A percentile compares a stretch with the other conserved stretches of the same genome.
Evolutionary conservation across 2,329 filamentous ascomycete species (phyloP).

Genomic region (Alternaria ventricosa): DNA sequence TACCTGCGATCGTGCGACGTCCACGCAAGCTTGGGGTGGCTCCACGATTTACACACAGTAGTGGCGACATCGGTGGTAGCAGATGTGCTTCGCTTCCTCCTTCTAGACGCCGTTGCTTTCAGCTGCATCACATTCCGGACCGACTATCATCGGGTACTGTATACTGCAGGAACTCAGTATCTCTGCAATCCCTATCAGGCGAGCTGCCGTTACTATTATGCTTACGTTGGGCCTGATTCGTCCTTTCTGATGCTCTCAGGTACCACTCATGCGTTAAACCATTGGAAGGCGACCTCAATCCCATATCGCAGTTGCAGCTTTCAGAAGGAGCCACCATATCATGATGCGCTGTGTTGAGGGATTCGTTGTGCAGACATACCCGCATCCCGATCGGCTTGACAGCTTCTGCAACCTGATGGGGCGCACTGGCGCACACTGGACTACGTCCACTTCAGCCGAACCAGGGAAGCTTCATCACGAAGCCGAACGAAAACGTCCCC

Average conservation of each 20-base stretch:
- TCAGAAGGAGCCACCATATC: neutral
- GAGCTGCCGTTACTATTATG: neutral
- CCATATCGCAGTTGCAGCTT: neutral
- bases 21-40: neutral
- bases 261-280: neutral
- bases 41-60: neutral
- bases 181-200: neutral
- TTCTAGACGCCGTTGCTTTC: neutral
- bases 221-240: neutral
- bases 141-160: neutral
- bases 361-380: neutral
- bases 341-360: neutral
- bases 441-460: neutral
- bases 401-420: neutral
- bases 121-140: neutral
- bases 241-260: neutral
- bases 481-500: neutral
- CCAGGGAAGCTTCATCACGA: neutral
- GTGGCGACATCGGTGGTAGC: neutral
- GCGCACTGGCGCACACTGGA: neutral
- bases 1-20: neutral
- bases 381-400: neutral
- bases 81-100: neutral
- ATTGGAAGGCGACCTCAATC: neutral
- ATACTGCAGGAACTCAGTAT: neutral